These are phyloP conservation scores for Fusarium protoensiforme DNA, from an alignment of 2,329 filamentous ascomycete genomes.

Conservation along the genomic window DNA sequence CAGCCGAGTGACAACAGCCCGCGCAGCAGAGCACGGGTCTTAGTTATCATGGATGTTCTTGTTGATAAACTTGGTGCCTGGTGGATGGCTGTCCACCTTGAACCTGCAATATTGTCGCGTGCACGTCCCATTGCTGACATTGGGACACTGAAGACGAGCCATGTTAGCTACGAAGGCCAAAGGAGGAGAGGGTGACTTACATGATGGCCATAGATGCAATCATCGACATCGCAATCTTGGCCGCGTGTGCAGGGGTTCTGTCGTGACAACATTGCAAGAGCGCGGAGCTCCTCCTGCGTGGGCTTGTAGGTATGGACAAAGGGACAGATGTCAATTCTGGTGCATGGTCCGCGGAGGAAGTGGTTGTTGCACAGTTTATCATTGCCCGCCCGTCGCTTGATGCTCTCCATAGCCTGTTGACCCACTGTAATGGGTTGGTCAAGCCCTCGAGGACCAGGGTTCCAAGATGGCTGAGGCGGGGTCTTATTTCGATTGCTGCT, in stretches of 20 bases:
- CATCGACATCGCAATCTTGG: constrained; percentile 67
- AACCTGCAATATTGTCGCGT: constrained; percentile 68
- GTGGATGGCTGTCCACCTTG: constrained; percentile 63
- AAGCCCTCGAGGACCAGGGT: constrained; percentile 64
- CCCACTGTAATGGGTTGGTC: constrained; percentile 63
- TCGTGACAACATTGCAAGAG: constrained; percentile 66
- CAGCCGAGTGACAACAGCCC: not conserved
- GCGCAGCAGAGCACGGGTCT: not conserved
- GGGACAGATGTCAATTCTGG: constrained; percentile 63
- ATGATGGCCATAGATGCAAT: constrained; percentile 73
- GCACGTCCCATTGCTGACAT: constrained; percentile 62
- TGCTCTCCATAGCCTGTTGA: constrained; percentile 59
- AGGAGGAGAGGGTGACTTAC: constrained; percentile 51
- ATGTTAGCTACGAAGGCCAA: constrained; percentile 10
- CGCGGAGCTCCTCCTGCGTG: constrained; percentile 64
- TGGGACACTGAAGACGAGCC: constrained; percentile 59
- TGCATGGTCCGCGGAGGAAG: constrained; percentile 67
- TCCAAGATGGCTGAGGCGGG: constrained; percentile 56
- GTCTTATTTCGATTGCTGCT: constrained; percentile 32
- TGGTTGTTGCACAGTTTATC: constrained; percentile 72
- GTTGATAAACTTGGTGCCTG: constrained; percentile 63
- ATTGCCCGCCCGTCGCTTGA: constrained; percentile 66
- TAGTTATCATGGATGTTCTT: constrained; percentile 48
- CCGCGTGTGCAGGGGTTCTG: constrained; percentile 68
- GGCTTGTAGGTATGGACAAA: constrained; percentile 68